Conservation (phyloP, 192 early-diverging fungal species). For the Linnemannia elongata region DNA sequence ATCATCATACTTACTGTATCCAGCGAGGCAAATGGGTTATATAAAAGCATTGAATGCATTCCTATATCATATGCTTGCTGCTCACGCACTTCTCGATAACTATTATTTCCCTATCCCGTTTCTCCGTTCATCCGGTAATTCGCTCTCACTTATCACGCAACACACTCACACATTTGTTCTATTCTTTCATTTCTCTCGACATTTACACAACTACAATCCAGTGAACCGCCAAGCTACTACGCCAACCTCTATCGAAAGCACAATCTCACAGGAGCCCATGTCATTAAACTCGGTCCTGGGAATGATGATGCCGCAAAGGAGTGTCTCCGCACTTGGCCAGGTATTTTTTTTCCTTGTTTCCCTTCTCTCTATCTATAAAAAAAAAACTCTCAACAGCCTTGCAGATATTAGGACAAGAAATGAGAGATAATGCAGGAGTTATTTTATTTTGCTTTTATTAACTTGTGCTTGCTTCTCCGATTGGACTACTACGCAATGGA, state of each 20-base stretch:
- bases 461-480: not conserved
- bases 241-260: slow-evolving; percentile 84
- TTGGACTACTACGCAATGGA: not conserved
- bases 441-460: not conserved
- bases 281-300: slow-evolving; percentile 93
- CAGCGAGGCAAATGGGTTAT: too few relatives aligned
- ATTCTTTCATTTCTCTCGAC: not conserved
- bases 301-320: slow-evolving; percentile 90
- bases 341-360: slow-evolving; percentile 36
- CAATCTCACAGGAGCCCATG: slow-evolving; percentile 86
- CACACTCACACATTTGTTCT: slow-evolving; percentile 1
- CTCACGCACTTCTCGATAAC: not conserved
- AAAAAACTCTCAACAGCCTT: not conserved
- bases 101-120: not conserved
- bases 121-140: not conserved
- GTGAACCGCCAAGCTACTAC: slow-evolving; percentile 85
- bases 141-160: not conserved
- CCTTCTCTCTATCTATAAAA: not conserved
- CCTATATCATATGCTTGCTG: not conserved
- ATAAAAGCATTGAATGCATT: too few relatives aligned
- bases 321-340: slow-evolving; percentile 89
- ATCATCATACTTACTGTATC: not conserved
- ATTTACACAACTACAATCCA: slow-evolving; percentile 2
- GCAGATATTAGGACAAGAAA: not conserved
- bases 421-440: slow-evolving; percentile 11